Evolutionary conservation across 441 rosid genomes (phyloP), one percentile per base, ranked within the genome.

Genomic region (Geranium incanum): DNA sequence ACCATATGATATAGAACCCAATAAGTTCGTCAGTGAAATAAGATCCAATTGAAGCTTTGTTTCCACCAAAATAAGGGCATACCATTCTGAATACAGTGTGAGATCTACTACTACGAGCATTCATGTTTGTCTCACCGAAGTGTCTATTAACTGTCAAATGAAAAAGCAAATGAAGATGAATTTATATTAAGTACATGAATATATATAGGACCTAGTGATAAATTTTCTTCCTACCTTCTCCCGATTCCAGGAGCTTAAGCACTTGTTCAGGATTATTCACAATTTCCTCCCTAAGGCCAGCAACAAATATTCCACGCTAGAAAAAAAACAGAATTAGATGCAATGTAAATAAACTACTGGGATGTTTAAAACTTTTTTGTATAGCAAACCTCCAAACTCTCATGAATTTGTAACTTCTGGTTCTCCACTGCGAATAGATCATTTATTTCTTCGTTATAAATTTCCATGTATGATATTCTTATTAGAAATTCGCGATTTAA

Each of bases 71-170:
- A 66, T 6, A 36, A 36, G 66, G 66, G n/a, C 65, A 50, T 84
- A 94, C 99, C 99, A 90, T 94, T 84, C 97, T 85, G 70, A 94
- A 94, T 77, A 94, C 89, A 6, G 97, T 90, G 84, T 94, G 99
- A 13, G 99, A 94, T 70, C 97, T 90, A 79, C 99, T 94, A 78
- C 99, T 94, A 18, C 90, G 88, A 71, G 83, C 84, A 73, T 92
- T 94, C 97, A 94, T 94, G 79, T 94, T 94, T 74, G 99, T 94
- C 86, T 89, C 97, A 0, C 97, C 97, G 76, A 94, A 90, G 75
- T 92, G 97, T 72, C 97, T 85, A 80, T 94, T 90, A 74, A 81
- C 99, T 88, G 75, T 72, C 38, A 71, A 28, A 37, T 18, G n/a
- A 28, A 55, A 70, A 69, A 28, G 23, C 2, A 68, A 4, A 68